These are phyloP conservation scores for Laburnicola sp. DNA, from an alignment of 2,329 filamentous ascomycete genomes.

Conservation along the genomic window DNA sequence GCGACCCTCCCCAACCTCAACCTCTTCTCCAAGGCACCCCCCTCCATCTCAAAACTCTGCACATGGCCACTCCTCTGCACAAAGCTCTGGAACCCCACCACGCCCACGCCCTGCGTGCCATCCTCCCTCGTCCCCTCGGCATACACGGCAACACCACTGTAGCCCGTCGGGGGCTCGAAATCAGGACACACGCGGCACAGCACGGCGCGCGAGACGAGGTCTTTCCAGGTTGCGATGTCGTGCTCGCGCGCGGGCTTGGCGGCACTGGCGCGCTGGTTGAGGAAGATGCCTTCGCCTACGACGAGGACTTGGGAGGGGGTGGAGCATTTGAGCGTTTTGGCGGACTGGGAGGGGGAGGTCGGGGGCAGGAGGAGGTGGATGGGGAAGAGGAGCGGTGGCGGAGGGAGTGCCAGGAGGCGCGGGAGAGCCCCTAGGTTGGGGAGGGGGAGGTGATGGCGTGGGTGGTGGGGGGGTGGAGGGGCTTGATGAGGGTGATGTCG, in stretches of 20 bases:
- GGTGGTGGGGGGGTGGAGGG: conserved; percentile 1
- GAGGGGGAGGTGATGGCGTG: conserved; percentile 17
- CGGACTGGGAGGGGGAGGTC: conserved; percentile 9
- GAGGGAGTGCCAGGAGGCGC: conserved; percentile 14
- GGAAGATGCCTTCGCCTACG: conserved; percentile 26
- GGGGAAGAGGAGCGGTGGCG: conserved; percentile 12
- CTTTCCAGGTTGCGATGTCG: conserved; percentile 19
- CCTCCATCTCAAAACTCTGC: conserved; percentile 26
- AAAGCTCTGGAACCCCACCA: conserved; percentile 28
- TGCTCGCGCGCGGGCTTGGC: conserved; percentile 13
- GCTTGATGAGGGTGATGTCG: conserved; percentile 22
- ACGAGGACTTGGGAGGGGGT: conserved; percentile 17
- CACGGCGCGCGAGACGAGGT: conserved; percentile 20
- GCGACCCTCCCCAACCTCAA: conserved; percentile 23
- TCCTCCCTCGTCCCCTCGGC: conserved; percentile 22
- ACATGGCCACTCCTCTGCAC: conserved; percentile 20
- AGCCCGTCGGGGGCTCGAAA: conserved; percentile 25
- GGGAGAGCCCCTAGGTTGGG: conserved; percentile 19
- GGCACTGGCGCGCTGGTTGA: conserved; percentile 12
- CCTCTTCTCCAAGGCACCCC: conserved; percentile 15
- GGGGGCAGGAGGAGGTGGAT: conserved; percentile 21
- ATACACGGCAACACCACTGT: conserved; percentile 28
- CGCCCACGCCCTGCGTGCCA: conserved; percentile 17
- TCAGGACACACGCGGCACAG: conserved; percentile 24
- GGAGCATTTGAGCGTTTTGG: conserved; percentile 18